Percentiles rank a stretch among this genome's conserved stretches.
Evolutionary conservation across 2,329 filamentous ascomycete species (phyloP).

Genomic region (Onygena corvina): DNA sequence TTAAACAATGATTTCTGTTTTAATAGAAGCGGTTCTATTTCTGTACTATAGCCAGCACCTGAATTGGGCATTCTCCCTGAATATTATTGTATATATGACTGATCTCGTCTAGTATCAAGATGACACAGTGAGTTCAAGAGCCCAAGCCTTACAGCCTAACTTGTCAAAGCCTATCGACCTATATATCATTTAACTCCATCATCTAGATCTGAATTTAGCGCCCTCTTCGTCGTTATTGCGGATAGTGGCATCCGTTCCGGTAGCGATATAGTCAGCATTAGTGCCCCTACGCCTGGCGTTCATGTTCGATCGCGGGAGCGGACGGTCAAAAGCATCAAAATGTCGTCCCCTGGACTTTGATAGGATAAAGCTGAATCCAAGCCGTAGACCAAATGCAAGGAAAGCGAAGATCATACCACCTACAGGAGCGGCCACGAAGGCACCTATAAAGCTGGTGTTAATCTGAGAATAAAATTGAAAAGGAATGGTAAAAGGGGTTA

Average conservation of each 20-base stretch:
- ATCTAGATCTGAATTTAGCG: neutral
- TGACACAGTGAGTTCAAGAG: too few species aligned
- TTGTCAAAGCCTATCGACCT: too few species aligned
- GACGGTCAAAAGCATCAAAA: slow-evolving; percentile 57
- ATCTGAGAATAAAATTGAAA: neutral
- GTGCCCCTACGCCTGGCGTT: neutral
- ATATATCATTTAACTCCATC: neutral
- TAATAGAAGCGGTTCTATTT: slow-evolving; percentile 1
- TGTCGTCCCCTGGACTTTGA: slow-evolving; percentile 48
- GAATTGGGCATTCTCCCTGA: neutral
- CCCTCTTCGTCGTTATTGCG: slow-evolving; percentile 11
- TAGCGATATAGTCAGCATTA: neutral
- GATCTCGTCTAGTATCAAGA: neutral
- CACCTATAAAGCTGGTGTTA: slow-evolving; percentile 30
- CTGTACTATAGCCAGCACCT: neutral
- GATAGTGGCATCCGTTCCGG: neutral
- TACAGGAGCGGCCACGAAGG: slow-evolving; percentile 67
- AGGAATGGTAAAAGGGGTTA: neutral
- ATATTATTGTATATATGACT: neutral
- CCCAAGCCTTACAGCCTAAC: too few species aligned
- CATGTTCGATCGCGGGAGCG: slow-evolving; percentile 17
- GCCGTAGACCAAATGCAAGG: slow-evolving; percentile 48
- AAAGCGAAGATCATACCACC: slow-evolving; percentile 62
- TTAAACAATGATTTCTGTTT: neutral
- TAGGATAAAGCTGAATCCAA: slow-evolving; percentile 46